These are phyloP conservation scores for Talaromyces wortmannii DNA, from an alignment of 495 filamentous ascomycete genomes.

Conservation along the genomic window DNA sequence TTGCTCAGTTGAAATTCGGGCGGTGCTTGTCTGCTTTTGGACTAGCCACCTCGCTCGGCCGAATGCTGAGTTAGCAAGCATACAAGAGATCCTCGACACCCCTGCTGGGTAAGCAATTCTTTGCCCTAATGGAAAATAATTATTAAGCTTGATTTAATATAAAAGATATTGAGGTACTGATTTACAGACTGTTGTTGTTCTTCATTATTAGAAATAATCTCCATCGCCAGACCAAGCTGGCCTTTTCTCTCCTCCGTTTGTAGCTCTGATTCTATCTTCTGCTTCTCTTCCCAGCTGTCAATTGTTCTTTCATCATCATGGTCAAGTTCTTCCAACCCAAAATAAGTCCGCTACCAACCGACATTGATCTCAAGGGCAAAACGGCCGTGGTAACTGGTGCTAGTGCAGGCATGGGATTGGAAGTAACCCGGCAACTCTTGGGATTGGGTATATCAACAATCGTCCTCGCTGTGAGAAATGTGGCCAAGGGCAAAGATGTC, in stretches of 20 bases:
- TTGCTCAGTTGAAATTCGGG: neutral
- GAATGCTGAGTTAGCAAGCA: neutral
- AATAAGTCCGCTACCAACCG: neutral
- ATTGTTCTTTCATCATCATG: neutral
- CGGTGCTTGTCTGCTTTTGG: neutral
- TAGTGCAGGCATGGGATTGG: constrained; percentile 14
- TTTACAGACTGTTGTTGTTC: neutral
- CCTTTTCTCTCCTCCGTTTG: neutral
- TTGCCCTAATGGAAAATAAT: neutral
- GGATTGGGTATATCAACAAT: constrained; percentile 6
- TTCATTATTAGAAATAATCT: neutral
- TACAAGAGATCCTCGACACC: neutral
- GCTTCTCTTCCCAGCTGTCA: neutral
- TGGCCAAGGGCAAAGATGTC: constrained; percentile 12
- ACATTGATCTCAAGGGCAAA: constrained; percentile 13
- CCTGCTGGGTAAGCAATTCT: neutral
- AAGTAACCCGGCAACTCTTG: constrained; percentile 11
- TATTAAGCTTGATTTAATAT: neutral
- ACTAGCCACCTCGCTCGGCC: neutral
- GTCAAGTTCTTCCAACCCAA: neutral
- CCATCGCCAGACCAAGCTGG: neutral
- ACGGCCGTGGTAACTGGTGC: constrained; percentile 16
- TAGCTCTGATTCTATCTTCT: neutral
- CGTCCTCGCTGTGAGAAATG: constrained; percentile 17
- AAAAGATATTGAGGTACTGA: neutral